Conservation (phyloP, 2,329 filamentous ascomycete species). For the Pseudogymnoascus verrucosus region DNA sequence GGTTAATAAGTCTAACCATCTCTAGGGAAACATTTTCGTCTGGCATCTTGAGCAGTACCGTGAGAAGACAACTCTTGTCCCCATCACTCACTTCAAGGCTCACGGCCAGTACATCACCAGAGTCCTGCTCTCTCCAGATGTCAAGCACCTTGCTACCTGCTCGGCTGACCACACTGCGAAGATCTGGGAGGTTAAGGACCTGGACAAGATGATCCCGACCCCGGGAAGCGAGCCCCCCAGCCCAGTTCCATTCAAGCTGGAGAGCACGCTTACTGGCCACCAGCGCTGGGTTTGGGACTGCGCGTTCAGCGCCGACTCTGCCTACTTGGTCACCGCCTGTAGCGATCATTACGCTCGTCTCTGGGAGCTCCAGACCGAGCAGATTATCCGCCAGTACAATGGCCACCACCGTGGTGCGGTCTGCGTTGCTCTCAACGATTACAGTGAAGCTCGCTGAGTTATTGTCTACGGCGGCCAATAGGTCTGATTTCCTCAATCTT, state of each 20-base stretch:
- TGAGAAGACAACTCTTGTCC: slow-evolving; percentile 61
- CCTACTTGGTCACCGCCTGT: slow-evolving; percentile 67
- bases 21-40: slow-evolving; percentile 88
- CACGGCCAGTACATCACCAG: slow-evolving; percentile 68
- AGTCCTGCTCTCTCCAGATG: slow-evolving; percentile 65
- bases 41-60: slow-evolving; percentile 78
- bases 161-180: slow-evolving; percentile 76
- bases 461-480: not conserved
- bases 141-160: slow-evolving; percentile 67
- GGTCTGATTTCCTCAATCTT: not conserved
- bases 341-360: slow-evolving; percentile 66
- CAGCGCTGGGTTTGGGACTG: slow-evolving; percentile 77
- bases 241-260: slow-evolving; percentile 48
- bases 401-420: slow-evolving; percentile 67
- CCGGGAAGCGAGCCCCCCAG: not conserved
- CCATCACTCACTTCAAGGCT: slow-evolving; percentile 63
- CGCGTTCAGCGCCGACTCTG: slow-evolving; percentile 65
- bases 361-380: slow-evolving; percentile 63
- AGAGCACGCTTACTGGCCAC: slow-evolving; percentile 62
- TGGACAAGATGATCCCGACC: slow-evolving; percentile 41
- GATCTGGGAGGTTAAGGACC: slow-evolving; percentile 84
- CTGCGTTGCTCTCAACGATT: slow-evolving; percentile 65
- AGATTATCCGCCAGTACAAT: slow-evolving; percentile 68
- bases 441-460: slow-evolving; percentile 28
- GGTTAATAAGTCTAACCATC: slow-evolving; percentile 14